Base-by-base conservation (phyloP, 2,329 filamentous ascomycete species). In the Colletotrichum somersetense region DNA sequence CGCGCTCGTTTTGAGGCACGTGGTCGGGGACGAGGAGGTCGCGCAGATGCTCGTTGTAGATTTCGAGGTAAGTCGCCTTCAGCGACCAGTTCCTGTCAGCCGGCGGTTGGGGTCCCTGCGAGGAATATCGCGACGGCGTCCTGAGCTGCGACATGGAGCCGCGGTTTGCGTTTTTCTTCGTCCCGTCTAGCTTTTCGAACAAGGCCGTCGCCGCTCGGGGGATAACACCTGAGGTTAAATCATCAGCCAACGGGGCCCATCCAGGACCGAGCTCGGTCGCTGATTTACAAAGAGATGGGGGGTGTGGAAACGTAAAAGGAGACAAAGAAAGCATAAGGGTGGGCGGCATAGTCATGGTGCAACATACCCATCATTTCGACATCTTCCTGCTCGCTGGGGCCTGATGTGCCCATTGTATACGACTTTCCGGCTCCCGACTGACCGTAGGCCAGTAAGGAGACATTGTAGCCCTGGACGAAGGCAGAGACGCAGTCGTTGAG, bases 391-490 rank as follows among this genome's bases (percentile, higher is more conserved):
- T 98, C 95, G 30, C 82, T 82, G 2, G 95, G 94, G 5, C 95
- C 95, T 0, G 96, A 95, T 0, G 96, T 99, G 69, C 96, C 96
- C 96, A 99, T 99, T 0, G 96, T 99, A 80, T 97, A 98, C 3
- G 96, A 98, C 84, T 99, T 99, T 77, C 96, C 96, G 14, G 96
- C 95, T 68, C 96, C 96, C 38, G 96, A 99, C 85, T 99, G 96
- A 75, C 96, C 96, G 79, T 99, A 99, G 59, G 96, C 96, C 77
- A 99, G 86, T 62, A 99, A 90, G 4, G 96, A 99, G 71, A 99
- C 96, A 89, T 99, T 99, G 88, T 98, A 99, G 66, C 96, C 96
- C 79, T 98, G 94, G 1, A 96, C 86, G 77, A 99, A 99, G 2
- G 95, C 93, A 77, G 88, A 90, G 76, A 98, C 93, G 77, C 95